Evolutionary conservation across 345 rosid genomes (phyloP).

Genomic region (Lumnitzera racemosa): DNA sequence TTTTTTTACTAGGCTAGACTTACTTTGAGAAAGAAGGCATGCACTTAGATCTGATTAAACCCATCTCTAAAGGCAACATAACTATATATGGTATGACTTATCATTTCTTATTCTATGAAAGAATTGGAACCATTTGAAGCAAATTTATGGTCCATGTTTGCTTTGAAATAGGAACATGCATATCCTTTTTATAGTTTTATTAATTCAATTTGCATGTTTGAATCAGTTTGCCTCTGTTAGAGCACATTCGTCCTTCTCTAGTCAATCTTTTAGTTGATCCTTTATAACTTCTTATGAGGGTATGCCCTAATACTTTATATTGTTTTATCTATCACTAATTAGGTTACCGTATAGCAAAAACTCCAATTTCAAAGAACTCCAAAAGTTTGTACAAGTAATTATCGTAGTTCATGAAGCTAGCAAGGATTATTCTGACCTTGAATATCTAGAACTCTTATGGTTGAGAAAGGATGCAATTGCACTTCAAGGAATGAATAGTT

Average conservation of each 20-base stretch:
- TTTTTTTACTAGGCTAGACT: constrained; percentile 54
- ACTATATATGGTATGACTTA: constrained; percentile 61
- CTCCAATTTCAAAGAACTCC: constrained; percentile 68
- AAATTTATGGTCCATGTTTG: too few relatives aligned
- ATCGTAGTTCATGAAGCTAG: constrained; percentile 58
- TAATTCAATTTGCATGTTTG: too few relatives aligned
- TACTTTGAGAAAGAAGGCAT: constrained; percentile 51
- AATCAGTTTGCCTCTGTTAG: too few relatives aligned
- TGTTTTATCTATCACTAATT: constrained; percentile 5
- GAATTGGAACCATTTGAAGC: neutral
- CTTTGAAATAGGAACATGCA: too few relatives aligned
- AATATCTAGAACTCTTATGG: constrained; percentile 44
- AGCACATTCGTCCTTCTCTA: too few relatives aligned
- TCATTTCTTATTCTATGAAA: neutral
- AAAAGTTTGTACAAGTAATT: constrained; percentile 64
- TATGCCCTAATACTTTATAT: neutral
- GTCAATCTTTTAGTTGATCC: too few relatives aligned
- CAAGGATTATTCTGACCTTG: constrained; percentile 75
- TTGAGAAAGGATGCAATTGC: constrained; percentile 66
- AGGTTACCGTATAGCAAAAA: constrained; percentile 84
- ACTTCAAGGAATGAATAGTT: constrained; percentile 54
- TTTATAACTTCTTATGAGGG: too few relatives aligned
- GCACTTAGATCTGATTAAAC: constrained; percentile 56
- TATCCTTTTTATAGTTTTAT: neutral
- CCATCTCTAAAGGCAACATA: constrained; percentile 45